phyloP scores from a whole-genome alignment of 1,284 basidiomycete species.

The Irpex lacteus region DNA sequence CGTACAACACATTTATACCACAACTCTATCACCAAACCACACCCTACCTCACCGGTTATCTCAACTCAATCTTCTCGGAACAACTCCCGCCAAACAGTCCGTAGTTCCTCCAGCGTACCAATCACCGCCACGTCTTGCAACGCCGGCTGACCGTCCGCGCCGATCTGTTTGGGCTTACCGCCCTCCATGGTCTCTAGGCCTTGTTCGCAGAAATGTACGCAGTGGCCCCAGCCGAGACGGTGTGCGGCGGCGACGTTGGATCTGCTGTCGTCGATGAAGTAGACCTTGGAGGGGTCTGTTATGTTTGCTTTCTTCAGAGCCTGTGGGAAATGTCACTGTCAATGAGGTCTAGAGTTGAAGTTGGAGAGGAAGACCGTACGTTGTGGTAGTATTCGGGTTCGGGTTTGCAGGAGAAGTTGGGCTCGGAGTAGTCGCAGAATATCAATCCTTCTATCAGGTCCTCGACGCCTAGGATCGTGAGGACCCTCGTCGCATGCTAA shows the following conservation, averaged over 20 bases:
- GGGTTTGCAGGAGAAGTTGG: conserved; percentile 81
- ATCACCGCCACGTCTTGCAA: conserved; percentile 46
- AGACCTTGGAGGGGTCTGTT: conserved; percentile 62
- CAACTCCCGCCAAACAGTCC: conserved; percentile 68
- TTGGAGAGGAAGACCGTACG: conserved; percentile 32
- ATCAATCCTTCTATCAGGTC: conserved; percentile 80
- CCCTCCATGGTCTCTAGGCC: conserved; percentile 63
- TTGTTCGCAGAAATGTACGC: conserved; percentile 71
- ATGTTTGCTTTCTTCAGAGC: conserved; percentile 62
- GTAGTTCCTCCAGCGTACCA: conserved; percentile 57
- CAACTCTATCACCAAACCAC: conserved; percentile 1
- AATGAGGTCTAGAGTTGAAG: background rate
- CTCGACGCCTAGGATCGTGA: conserved; percentile 70
- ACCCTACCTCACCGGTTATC: background rate
- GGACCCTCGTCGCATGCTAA: conserved; percentile 80
- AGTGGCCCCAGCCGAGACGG: conserved; percentile 66
- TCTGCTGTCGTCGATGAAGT: conserved; percentile 75
- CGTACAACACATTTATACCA: background rate
- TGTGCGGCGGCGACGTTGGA: conserved; percentile 65
- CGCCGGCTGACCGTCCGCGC: conserved; percentile 36
- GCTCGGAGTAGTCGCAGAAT: conserved; percentile 76
- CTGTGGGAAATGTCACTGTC: conserved; percentile 37
- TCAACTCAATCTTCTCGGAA: conserved; percentile 37
- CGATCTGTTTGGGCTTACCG: conserved; percentile 52
- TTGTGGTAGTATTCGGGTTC: conserved; percentile 67